These are phyloP conservation scores for Clonostachys solani DNA, from an alignment of 2,329 filamentous ascomycete species.

Conservation along the genomic window DNA sequence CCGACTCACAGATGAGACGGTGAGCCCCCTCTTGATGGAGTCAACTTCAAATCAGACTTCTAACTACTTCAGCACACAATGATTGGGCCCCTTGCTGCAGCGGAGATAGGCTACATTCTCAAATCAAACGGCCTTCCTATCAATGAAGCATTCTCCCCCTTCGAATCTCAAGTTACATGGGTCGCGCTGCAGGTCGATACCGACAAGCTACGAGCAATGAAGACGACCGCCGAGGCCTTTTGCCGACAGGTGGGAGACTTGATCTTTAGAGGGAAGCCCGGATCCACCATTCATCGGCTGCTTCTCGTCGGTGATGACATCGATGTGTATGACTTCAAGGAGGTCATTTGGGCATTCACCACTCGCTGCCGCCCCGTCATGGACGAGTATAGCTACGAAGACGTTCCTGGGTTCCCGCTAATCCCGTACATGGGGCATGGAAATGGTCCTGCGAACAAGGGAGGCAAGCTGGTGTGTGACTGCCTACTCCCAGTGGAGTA, in stretches of 20 bases:
- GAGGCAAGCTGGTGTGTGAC: slow-evolving; percentile 42
- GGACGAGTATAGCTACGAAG: slow-evolving; percentile 39
- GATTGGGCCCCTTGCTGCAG: slow-evolving; percentile 36
- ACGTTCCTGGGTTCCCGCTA: slow-evolving; percentile 34
- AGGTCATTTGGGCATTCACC: slow-evolving; percentile 43
- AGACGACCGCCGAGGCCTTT: slow-evolving; percentile 36
- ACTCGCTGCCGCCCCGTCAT: slow-evolving; percentile 38
- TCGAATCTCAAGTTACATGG: slow-evolving; percentile 44
- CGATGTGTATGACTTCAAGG: slow-evolving; percentile 36
- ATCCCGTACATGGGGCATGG: slow-evolving; percentile 45
- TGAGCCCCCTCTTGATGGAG: slow-evolving; percentile 1
- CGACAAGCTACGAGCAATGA: slow-evolving; percentile 48
- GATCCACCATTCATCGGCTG: slow-evolving; percentile 35
- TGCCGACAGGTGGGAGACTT: slow-evolving; percentile 33
- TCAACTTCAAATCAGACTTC: neutral
- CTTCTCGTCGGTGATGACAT: slow-evolving; percentile 44
- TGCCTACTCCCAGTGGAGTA: slow-evolving; percentile 36
- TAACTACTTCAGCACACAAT: slow-evolving; percentile 11
- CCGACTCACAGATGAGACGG: slow-evolving; percentile 36
- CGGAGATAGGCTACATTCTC: slow-evolving; percentile 31
- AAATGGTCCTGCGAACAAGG: slow-evolving; percentile 16
- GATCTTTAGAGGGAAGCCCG: slow-evolving; percentile 33
- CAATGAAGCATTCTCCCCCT: slow-evolving; percentile 34
- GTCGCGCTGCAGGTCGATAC: slow-evolving; percentile 51
- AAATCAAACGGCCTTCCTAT: slow-evolving; percentile 33